Conservation (phyloP, 2,329 filamentous ascomycete species). For the Fusarium bulbicola region DNA sequence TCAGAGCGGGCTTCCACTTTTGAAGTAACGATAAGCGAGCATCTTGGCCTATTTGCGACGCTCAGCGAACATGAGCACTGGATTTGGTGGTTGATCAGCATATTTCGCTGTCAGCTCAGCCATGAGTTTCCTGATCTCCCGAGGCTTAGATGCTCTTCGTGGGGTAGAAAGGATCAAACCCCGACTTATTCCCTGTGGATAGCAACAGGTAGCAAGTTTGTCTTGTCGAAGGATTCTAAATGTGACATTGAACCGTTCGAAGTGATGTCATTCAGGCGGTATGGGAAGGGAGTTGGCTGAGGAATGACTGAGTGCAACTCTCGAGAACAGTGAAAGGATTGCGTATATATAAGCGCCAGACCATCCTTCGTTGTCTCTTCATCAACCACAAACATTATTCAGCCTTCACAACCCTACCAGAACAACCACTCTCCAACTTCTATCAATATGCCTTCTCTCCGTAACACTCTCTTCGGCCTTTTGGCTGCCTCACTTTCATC, state of each 20-base stretch:
- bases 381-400: background rate
- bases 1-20: background rate
- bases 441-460: slow-evolving; percentile 1
- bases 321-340: background rate
- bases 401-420: too few species aligned
- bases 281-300: background rate
- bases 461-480: background rate
- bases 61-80: background rate
- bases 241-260: background rate
- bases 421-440: too few species aligned
- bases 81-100: background rate
- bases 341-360: background rate
- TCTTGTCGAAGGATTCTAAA: background rate
- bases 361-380: background rate
- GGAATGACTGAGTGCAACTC: background rate
- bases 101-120: background rate
- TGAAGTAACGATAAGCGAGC: background rate
- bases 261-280: background rate
- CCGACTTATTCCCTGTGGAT: too few species aligned
- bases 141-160: background rate
- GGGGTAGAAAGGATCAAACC: background rate
- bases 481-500: background rate
- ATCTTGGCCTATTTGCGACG: background rate
- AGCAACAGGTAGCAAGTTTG: background rate
- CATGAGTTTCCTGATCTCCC: background rate